phyloP scores from a whole-genome alignment of 1,284 basidiomycete genomes.

The Heterobasidion annosum region DNA sequence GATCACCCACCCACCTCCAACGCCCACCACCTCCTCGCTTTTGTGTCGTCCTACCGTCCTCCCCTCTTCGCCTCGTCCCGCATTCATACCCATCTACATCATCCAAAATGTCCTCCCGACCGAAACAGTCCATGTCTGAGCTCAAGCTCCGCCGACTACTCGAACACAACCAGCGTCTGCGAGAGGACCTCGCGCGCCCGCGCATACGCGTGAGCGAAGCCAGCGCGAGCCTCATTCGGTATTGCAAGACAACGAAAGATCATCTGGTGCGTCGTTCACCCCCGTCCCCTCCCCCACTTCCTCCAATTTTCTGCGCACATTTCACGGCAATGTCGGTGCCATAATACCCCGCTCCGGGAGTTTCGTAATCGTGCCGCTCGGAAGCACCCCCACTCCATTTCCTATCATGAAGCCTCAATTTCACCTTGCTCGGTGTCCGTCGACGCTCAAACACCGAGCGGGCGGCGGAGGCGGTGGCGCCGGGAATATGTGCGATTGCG shows the following conservation, averaged over 20 bases:
- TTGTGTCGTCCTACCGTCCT: background rate
- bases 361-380: too few relatives aligned
- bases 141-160: slow-evolving; percentile 74
- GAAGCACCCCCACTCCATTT: too few relatives aligned
- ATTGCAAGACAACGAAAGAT: slow-evolving; percentile 68
- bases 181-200: slow-evolving; percentile 70
- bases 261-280: slow-evolving; percentile 43
- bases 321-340: background rate
- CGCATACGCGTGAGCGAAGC: slow-evolving; percentile 74
- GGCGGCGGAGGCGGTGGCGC: too few relatives aligned
- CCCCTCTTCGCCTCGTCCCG: background rate
- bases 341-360: slow-evolving; percentile 11
- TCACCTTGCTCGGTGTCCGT: too few relatives aligned
- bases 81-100: background rate
- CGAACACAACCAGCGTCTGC: slow-evolving; percentile 72
- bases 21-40: background rate
- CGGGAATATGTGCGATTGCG: too few relatives aligned
- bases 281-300: background rate
- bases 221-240: slow-evolving; percentile 66
- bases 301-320: background rate
- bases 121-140: slow-evolving; percentile 71
- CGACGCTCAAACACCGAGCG: too few relatives aligned
- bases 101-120: slow-evolving; percentile 38
- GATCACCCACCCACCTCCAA: background rate
- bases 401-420: too few relatives aligned